phyloP scores from a whole-genome alignment of 73 alveolate genomes.

The Blepharisma japonicum region DNA sequence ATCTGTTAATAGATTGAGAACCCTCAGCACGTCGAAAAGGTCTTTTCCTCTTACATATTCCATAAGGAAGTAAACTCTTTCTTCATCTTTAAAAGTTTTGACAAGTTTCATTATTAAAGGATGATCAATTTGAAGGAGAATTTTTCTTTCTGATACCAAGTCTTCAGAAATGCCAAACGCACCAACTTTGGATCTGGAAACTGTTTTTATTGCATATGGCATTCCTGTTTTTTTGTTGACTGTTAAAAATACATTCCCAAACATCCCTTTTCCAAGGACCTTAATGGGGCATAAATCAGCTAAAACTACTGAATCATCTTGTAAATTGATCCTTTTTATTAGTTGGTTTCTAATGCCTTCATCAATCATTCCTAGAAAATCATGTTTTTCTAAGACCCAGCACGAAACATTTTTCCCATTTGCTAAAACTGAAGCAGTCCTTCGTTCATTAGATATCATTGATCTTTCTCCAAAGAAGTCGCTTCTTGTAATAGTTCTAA shows the following conservation, averaged over 20 bases:
- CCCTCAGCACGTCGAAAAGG: constrained; percentile 47
- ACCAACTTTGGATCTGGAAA: not conserved
- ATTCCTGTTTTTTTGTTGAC: constrained; percentile 42
- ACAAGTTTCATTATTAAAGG: constrained; percentile 77
- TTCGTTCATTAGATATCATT: constrained; percentile 56
- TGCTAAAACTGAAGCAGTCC: constrained; percentile 67
- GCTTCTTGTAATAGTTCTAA: constrained; percentile 60
- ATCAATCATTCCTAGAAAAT: constrained; percentile 61
- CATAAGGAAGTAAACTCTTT: constrained; percentile 59
- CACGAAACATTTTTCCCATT: constrained; percentile 42
- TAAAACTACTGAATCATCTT: constrained; percentile 48
- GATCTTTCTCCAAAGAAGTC: constrained; percentile 82
- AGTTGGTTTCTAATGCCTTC: constrained; percentile 53
- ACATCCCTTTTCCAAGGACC: constrained; percentile 70
- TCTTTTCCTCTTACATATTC: constrained; percentile 72
- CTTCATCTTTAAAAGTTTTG: constrained; percentile 60
- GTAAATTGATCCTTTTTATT: constrained; percentile 52
- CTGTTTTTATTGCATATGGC: constrained; percentile 75
- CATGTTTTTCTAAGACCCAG: constrained; percentile 56
- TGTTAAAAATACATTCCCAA: constrained; percentile 69
- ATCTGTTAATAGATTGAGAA: constrained; percentile 45
- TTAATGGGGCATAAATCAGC: constrained; percentile 51
- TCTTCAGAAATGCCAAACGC: constrained; percentile 32
- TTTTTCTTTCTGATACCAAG: constrained; percentile 46
- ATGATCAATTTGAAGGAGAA: constrained; percentile 69